Conservation (phyloP, 164 flowering plant species). For the Protea cynaroides region DNA sequence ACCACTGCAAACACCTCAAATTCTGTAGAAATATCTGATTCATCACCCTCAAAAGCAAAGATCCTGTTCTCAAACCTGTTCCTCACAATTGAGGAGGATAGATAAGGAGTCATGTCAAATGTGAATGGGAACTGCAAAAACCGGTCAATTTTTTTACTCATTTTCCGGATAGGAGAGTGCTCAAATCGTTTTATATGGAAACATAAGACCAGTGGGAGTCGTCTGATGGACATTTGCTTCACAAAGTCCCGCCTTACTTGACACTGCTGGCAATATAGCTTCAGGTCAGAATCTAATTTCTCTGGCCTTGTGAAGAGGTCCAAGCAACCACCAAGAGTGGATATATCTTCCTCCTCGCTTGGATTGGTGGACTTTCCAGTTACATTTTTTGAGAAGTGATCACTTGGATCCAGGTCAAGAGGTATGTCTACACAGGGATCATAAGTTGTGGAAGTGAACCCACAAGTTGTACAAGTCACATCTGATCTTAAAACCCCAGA, state of each 20-base stretch:
- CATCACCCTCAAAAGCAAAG: constrained; percentile 46
- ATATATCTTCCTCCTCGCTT: constrained; percentile 22
- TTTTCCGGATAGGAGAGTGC: constrained; percentile 38
- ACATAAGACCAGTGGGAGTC: constrained; percentile 54
- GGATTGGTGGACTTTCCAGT: constrained; percentile 23
- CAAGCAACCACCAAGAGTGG: constrained; percentile 62
- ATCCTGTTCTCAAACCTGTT: constrained; percentile 61
- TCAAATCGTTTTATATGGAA: constrained; percentile 64
- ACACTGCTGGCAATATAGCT: constrained; percentile 56
- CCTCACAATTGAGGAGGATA: constrained; percentile 56
- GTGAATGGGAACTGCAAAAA: constrained; percentile 60
- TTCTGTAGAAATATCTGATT: constrained; percentile 43
- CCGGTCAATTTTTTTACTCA: constrained; percentile 49
- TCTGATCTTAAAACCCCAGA: constrained; percentile 64
- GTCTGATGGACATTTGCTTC: constrained; percentile 63
- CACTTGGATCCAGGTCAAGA: constrained; percentile 37
- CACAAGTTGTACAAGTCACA: constrained; percentile 58
- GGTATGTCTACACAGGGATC: constrained; percentile 68
- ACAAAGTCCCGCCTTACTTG: constrained; percentile 38
- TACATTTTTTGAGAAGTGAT: constrained; percentile 9
- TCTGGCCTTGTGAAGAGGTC: constrained; percentile 67
- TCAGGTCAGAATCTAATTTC: constrained; percentile 69
- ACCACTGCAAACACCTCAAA: constrained; percentile 65
- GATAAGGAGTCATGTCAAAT: constrained; percentile 58
- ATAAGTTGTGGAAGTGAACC: constrained; percentile 58